A percentile compares a stretch with the other conserved stretches of the same genome.
Conservation (phyloP, 805 yeast species). For the Kurtzmaniella fragi region DNA sequence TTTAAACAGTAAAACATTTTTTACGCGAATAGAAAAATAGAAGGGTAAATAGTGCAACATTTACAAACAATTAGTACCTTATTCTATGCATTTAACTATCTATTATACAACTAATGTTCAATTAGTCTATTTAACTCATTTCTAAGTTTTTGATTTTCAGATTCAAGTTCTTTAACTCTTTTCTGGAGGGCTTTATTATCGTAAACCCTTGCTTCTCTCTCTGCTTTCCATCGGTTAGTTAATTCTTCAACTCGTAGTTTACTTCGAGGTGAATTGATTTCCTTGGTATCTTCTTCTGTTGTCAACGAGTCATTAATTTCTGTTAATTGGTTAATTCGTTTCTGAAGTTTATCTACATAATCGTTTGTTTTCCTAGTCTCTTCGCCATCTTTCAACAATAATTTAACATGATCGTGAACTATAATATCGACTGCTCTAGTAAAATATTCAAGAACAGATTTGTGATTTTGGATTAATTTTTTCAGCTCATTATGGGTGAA, state of each 20-base stretch:
- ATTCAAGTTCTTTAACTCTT: constrained; percentile 49
- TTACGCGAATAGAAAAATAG: too few species aligned
- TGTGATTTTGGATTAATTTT: constrained; percentile 29
- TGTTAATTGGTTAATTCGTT: constrained; percentile 23
- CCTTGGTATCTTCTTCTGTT: not conserved
- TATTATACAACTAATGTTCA: not conserved
- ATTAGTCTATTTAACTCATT: constrained; percentile 8
- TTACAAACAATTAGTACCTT: too few species aligned
- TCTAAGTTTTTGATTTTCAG: constrained; percentile 44
- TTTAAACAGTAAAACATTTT: too few species aligned
- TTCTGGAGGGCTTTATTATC: constrained; percentile 54
- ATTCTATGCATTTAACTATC: too few species aligned
- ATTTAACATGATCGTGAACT: constrained; percentile 49
- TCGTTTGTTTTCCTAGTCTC: constrained; percentile 11
- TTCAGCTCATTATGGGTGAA: constrained; percentile 15
- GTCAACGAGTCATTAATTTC: constrained; percentile 15
- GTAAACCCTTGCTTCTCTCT: constrained; percentile 61
- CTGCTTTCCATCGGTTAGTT: constrained; percentile 62
- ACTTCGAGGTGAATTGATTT: constrained; percentile 26
- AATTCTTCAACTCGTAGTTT: constrained; percentile 56
- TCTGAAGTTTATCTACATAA: constrained; percentile 18
- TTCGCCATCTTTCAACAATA: constrained; percentile 32
- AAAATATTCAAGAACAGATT: constrained; percentile 49
- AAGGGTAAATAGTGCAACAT: too few species aligned
- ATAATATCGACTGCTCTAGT: constrained; percentile 58